phyloP scores from a whole-genome alignment of 2,329 filamentous ascomycete genomes.

The Nemania diffusa region DNA sequence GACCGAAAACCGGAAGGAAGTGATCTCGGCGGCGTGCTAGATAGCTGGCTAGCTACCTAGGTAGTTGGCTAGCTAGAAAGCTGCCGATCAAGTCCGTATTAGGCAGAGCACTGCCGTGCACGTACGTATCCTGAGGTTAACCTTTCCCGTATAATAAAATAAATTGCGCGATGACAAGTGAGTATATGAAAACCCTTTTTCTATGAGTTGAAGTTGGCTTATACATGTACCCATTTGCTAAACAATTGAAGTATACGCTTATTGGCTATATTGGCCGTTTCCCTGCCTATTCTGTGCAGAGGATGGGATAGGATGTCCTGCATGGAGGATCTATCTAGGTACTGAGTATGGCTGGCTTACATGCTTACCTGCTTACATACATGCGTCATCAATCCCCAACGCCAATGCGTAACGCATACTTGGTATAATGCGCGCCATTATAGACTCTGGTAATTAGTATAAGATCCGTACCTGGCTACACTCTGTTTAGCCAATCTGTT shows the following conservation, averaged over 20 bases:
- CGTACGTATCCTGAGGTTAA: not conserved
- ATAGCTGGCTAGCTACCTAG: no score
- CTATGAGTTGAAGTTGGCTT: not conserved
- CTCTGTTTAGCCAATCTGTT: not conserved
- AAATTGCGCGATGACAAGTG: not conserved
- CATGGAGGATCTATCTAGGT: not conserved
- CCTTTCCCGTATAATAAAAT: not conserved
- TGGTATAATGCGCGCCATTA: not conserved
- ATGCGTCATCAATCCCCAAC: constrained; percentile 1
- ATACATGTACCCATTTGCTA: no score
- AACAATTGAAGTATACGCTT: not conserved
- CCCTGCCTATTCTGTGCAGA: not conserved
- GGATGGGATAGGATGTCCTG: not conserved
- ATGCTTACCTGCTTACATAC: not conserved
- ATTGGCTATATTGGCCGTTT: not conserved
- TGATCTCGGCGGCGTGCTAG: not conserved
- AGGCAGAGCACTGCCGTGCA: not conserved
- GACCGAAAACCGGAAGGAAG: not conserved
- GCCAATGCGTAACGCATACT: no score
- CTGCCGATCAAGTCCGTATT: not conserved
- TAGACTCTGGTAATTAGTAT: not conserved
- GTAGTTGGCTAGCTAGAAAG: not conserved
- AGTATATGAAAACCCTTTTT: not conserved
- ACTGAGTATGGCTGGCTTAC: no score
- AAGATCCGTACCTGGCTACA: not conserved